Base-by-base conservation (phyloP, 495 filamentous ascomycete species). In the Lichenothelia convexa region DNA sequence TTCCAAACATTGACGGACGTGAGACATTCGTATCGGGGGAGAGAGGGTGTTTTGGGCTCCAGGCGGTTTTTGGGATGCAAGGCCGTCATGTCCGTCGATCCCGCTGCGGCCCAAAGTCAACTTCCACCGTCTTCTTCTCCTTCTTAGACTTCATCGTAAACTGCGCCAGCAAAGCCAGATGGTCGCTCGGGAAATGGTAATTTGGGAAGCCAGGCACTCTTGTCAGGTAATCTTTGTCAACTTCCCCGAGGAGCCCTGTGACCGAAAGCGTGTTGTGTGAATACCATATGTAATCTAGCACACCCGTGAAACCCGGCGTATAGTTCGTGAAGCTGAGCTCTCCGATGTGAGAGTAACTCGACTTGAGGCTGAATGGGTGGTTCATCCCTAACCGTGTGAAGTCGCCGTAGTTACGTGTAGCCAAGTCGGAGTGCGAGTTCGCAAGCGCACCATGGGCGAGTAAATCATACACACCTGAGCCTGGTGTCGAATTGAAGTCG, bases 231-330 rank as follows among this genome's bases (percentile, higher is more conserved):
- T 89, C 73, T 49, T 73, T 71, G 56, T 97, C 91, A 8, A 93
- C 81, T 24, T 87, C 75, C 5, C 89, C 91, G 7, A 97, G 79
- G 39, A 97, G 56, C 27, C 73, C 79, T 22, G 81, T 78, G 21
- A 92, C 76, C 50, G 91, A 80, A 30, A 97, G 64, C 20, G 82
- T 71, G 54, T 92, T 95, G 30, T 82, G 82, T 35, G 81, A 81
- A 60, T 85, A 97, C 84, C 83, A 95, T 49, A 95, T 80, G 55
- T 95, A 95, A 54, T 97, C 89, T 40, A 97, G 76, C 34, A 92
- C 80, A 27, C 78, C 85, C 17, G 68, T 73, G 64, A 93, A 97
- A 21, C 70, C 70, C 3, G 89, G 86, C 9, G 84, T 91, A 57
- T 94, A 95, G 58, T 97, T 95, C 24, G 89, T 95, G 55, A 94